These are phyloP conservation scores for Sclerotinia subarctica DNA, from an alignment of 2,329 filamentous ascomycete species.

Conservation along the genomic window DNA sequence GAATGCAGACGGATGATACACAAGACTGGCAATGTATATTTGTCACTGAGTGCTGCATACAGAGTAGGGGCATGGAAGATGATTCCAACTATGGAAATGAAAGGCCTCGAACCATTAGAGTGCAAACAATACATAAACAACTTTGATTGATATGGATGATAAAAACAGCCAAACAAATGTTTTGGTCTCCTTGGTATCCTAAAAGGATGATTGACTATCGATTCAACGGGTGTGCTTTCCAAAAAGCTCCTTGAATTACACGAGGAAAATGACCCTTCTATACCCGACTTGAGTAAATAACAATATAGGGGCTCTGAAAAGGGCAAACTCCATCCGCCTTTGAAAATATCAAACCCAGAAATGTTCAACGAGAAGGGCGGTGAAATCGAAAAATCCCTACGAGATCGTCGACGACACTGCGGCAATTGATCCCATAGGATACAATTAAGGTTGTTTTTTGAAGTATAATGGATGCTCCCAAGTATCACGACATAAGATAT, in stretches of 20 bases:
- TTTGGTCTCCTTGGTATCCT: neutral
- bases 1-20: conserved; percentile 4
- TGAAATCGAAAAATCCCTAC: neutral
- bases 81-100: neutral
- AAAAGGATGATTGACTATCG: neutral
- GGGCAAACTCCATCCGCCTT: neutral
- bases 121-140: neutral
- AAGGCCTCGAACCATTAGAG: neutral
- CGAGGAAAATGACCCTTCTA: neutral
- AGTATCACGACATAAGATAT: neutral
- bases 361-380: neutral
- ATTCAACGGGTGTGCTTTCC: neutral
- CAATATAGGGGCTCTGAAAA: neutral
- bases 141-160: neutral
- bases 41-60: conserved; percentile 1
- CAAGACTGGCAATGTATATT: neutral
- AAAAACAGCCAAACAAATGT: neutral
- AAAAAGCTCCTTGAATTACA: neutral
- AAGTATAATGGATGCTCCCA: neutral
- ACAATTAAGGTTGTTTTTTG: neutral
- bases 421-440: conserved; percentile 11
- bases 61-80: neutral
- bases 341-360: neutral
- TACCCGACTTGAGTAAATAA: conserved; percentile 12
- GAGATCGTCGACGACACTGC: conserved; percentile 5